Base-by-base conservation (phyloP, 1,284 basidiomycete species). In the Puccinia novopanici region DNA sequence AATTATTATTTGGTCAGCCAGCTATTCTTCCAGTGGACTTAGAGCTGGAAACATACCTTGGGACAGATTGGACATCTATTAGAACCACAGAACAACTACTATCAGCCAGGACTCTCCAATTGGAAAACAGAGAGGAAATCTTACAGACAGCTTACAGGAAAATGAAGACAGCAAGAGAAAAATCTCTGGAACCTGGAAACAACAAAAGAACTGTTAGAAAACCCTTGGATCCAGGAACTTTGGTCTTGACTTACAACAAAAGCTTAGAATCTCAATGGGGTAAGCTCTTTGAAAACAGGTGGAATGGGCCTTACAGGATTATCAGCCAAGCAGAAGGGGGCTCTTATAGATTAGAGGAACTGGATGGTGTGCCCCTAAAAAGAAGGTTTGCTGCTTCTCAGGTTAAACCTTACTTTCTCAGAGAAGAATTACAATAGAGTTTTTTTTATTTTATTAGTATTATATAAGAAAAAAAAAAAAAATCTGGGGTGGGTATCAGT, bases 1-100 rank as follows among this genome's bases (percentile, higher is more conserved):
- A 75, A 63, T 17, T 75, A 2, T 8, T 61, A 3, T 75, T 75
- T 75, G 73, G 59, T 3, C 57, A 75, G 42, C 37, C 34, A 30
- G 40, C 73, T 9, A 27, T 75, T 22, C 45, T 75, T 17, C 73
- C 73, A 2, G 24, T 59, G 17, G 59, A 75, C n/a, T 12, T 75
- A 30, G 57, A 75, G 30, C 0, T 70, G 45, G 67, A 70, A 30
- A 70, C 67, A n/a, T 70, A 22, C 19, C 27, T 70, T 48, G 67
- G 67, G 3, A 54, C 24, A 10, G 34, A 59, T 42, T 57, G 71
- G 54, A 54, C 3, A 17, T 19, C 3, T n/a, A 22, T 70, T 3
- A 70, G 24, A 48, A 30, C 45, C 10, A 70, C 67, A 12, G 8
- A 50, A 15, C 12, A 70, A 30, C 48, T 57, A 37, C 24, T 74